phyloP scores from a whole-genome alignment of 257 asterid species.

The Misopates orontium region DNA sequence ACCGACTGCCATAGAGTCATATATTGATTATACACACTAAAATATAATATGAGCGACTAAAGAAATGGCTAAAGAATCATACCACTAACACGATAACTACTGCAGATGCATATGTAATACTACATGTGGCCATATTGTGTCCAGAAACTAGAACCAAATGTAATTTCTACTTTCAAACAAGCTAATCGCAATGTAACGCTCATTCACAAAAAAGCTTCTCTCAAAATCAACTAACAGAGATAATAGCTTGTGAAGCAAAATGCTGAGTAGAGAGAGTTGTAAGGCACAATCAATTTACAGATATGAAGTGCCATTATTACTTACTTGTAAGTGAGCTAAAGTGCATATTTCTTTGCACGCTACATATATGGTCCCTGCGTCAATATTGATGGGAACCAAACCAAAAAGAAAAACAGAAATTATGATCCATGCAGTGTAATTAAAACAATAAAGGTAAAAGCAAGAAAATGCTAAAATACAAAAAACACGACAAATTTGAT shows the following conservation, averaged over 20 bases:
- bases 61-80: not conserved
- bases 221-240: constrained; percentile 7
- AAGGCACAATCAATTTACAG: constrained; percentile 14
- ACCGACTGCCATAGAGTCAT: not conserved
- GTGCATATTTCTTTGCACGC: constrained; percentile 83
- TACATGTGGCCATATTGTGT: not conserved
- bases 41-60: not conserved
- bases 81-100: not conserved
- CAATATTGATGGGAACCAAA: constrained; percentile 7
- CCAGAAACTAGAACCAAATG: not conserved
- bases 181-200: not conserved
- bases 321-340: constrained; percentile 77
- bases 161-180: not conserved
- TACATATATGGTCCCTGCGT: constrained; percentile 87
- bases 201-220: constrained; percentile 15
- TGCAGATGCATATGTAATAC: not conserved
- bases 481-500: constrained; percentile 23
- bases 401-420: no score
- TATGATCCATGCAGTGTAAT: constrained; percentile 16
- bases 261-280: not conserved
- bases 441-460: constrained; percentile 11
- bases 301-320: constrained; percentile 33
- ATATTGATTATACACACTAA: no score
- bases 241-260: constrained; percentile 1
- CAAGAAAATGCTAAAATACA: constrained; percentile 5